Conservation (phyloP, 2,329 filamentous ascomycete genomes). For the Penicillium sp. region DNA sequence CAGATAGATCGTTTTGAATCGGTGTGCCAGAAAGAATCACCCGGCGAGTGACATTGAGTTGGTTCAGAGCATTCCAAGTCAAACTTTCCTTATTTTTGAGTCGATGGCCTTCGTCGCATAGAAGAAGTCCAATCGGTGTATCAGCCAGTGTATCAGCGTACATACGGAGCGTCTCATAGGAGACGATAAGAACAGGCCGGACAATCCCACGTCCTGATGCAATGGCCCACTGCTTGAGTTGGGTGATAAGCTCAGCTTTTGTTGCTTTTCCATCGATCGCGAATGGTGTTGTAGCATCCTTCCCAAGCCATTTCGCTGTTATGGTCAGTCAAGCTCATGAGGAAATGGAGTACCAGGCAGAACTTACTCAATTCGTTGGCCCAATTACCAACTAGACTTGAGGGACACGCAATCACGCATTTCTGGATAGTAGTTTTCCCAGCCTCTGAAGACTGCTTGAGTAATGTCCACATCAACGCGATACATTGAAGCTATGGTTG, state of each 20-base stretch:
- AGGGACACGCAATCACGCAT: constrained; percentile 93
- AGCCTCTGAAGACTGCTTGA: constrained; percentile 95
- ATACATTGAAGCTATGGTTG: constrained; percentile 75
- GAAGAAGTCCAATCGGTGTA: constrained; percentile 83
- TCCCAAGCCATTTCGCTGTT: constrained; percentile 83
- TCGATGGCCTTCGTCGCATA: constrained; percentile 95
- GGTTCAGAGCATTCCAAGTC: constrained; percentile 88
- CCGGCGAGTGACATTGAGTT: constrained; percentile 80
- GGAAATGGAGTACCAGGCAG: background rate
- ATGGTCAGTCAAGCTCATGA: constrained; percentile 18
- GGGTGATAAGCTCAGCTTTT: constrained; percentile 85
- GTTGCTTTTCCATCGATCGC: constrained; percentile 95
- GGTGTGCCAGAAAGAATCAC: constrained; percentile 96
- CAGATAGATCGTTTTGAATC: constrained; percentile 96
- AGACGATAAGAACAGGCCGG: constrained; percentile 91
- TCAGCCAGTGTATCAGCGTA: constrained; percentile 88
- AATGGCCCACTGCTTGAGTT: constrained; percentile 93
- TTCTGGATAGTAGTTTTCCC: constrained; percentile 93
- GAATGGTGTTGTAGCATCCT: constrained; percentile 86
- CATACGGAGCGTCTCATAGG: constrained; percentile 89
- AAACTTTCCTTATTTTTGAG: constrained; percentile 95
- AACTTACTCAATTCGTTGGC: constrained; percentile 72
- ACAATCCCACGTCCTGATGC: constrained; percentile 84
- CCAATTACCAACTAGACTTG: constrained; percentile 96
- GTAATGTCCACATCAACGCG: constrained; percentile 87